Evolutionary conservation across 2,329 filamentous ascomycete genomes (phyloP).

Genomic region (Calcarisporium arbuscula): DNA sequence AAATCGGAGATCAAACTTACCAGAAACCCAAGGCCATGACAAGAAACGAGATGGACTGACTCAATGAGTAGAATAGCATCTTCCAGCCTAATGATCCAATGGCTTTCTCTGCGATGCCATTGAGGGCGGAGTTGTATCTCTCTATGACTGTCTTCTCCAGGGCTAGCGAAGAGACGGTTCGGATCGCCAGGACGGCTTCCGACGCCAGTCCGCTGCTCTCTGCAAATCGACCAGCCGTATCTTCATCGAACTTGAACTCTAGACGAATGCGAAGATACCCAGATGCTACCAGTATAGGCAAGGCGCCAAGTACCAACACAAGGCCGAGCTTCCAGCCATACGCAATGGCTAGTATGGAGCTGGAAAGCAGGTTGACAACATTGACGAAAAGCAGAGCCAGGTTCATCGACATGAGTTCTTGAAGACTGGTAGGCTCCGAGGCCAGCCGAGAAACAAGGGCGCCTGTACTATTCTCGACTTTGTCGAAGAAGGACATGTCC

Average conservation of each 20-base stretch:
- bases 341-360: slow-evolving; percentile 37
- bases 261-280: slow-evolving; percentile 44
- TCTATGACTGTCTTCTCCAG: slow-evolving; percentile 36
- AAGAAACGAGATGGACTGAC: slow-evolving; percentile 32
- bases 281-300: slow-evolving; percentile 37
- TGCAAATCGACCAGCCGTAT: slow-evolving; percentile 36
- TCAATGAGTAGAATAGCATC: slow-evolving; percentile 35
- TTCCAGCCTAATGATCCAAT: slow-evolving; percentile 26
- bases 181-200: slow-evolving; percentile 42
- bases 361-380: slow-evolving; percentile 37
- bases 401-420: slow-evolving; percentile 45
- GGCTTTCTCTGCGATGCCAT: slow-evolving; percentile 23
- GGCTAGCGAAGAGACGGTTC: slow-evolving; percentile 42
- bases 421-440: slow-evolving; percentile 37
- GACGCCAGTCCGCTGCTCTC: slow-evolving; percentile 41
- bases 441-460: slow-evolving; percentile 31
- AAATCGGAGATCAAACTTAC: too few relatives aligned
- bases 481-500: slow-evolving; percentile 43
- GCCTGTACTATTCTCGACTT: slow-evolving; percentile 29
- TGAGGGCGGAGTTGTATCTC: slow-evolving; percentile 25
- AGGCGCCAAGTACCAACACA: slow-evolving; percentile 36
- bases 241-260: slow-evolving; percentile 38
- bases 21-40: slow-evolving; percentile 34
- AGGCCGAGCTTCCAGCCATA: slow-evolving; percentile 46
- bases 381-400: slow-evolving; percentile 40